These are phyloP conservation scores for Coniferiporia weirii DNA, from an alignment of 1,284 basidiomycete species.

Conservation along the genomic window DNA sequence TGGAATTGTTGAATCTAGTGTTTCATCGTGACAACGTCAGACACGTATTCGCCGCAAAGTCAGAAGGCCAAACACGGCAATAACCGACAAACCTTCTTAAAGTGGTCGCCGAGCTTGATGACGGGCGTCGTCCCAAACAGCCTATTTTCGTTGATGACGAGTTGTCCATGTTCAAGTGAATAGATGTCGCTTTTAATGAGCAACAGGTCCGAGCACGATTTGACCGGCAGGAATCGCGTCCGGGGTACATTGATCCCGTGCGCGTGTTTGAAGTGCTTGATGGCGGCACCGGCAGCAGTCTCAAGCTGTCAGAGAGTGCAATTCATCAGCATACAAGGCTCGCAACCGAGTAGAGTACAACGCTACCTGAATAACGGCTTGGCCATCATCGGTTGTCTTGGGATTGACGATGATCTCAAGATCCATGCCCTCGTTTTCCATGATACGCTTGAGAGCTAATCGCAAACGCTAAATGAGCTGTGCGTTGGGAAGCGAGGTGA, in stretches of 20 bases:
- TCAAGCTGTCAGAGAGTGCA: constrained; percentile 67
- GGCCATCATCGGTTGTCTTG: constrained; percentile 83
- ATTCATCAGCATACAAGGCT: neutral
- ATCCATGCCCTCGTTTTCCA: constrained; percentile 90
- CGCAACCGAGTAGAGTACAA: neutral
- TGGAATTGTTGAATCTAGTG: constrained; percentile 91
- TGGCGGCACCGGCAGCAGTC: constrained; percentile 95
- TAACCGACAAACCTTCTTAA: constrained; percentile 58
- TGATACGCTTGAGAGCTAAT: constrained; percentile 84
- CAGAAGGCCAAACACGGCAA: neutral
- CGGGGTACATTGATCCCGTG: constrained; percentile 98
- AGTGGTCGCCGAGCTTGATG: constrained; percentile 94
- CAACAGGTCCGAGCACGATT: constrained; percentile 86
- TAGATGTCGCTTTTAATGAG: constrained; percentile 98
- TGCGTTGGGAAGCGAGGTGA: neutral
- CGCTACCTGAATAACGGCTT: constrained; percentile 70
- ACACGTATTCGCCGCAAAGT: neutral
- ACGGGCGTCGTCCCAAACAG: constrained; percentile 96
- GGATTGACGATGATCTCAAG: constrained; percentile 94
- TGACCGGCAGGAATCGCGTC: constrained; percentile 95
- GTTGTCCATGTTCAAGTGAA: constrained; percentile 89
- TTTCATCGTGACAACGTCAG: constrained; percentile 15
- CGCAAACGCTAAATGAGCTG: constrained; percentile 14
- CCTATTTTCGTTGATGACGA: constrained; percentile 84
- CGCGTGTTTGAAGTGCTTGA: constrained; percentile 94